Conservation (phyloP, 176 grass and related monocot genomes). For the Rhynchospora pubera region DNA sequence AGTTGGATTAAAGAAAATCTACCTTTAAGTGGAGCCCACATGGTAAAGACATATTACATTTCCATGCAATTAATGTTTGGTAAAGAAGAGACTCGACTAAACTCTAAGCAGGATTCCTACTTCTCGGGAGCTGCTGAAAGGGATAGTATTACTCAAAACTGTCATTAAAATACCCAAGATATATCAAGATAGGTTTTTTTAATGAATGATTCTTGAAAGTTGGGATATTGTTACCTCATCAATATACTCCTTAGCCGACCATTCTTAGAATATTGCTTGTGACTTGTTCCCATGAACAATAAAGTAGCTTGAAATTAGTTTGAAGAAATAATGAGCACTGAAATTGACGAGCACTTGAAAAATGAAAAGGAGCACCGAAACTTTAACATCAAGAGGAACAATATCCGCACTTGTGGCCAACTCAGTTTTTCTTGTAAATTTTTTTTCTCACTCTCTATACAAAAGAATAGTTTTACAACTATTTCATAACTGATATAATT, state of each 20-base stretch:
- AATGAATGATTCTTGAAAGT: background rate
- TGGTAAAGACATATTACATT: background rate
- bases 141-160: background rate
- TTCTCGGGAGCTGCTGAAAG: constrained; percentile 7
- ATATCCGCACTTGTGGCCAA: background rate
- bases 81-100: background rate
- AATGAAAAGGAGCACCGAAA: background rate
- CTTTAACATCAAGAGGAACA: background rate
- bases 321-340: background rate
- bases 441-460: background rate
- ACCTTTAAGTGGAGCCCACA: background rate
- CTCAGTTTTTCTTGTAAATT: background rate
- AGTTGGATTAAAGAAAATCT: background rate
- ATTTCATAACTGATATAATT: background rate
- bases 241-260: background rate
- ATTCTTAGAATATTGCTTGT: constrained; percentile 5
- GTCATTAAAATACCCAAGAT: background rate
- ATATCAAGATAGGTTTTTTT: background rate
- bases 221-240: background rate
- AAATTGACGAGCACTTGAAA: background rate
- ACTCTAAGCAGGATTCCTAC: background rate
- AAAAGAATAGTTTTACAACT: background rate
- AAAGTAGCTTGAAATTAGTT: background rate
- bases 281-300: constrained; percentile 1
- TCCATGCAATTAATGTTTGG: constrained; percentile 6